phyloP scores from a whole-genome alignment of 1,284 basidiomycete species.

The Sanguinoderma infundibulare region DNA sequence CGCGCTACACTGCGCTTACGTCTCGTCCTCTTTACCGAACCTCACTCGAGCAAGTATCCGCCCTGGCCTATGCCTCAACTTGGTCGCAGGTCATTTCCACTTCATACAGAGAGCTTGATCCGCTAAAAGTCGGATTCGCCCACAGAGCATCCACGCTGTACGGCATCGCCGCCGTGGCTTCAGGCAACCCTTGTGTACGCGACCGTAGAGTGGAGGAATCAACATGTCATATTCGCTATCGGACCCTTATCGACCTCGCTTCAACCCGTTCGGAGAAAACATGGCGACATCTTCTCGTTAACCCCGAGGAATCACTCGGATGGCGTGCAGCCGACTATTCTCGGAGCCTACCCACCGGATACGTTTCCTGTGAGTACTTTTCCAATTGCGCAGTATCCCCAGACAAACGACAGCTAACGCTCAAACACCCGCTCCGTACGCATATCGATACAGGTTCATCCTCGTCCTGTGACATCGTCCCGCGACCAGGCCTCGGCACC shows the following conservation, averaged over 20 bases:
- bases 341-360: background rate
- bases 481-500: conserved; percentile 18
- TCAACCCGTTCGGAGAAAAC: background rate
- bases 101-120: conserved; percentile 18
- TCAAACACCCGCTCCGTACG: background rate
- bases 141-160: conserved; percentile 10
- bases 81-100: conserved; percentile 5
- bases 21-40: background rate
- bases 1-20: background rate
- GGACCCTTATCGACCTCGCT: background rate
- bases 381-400: conserved; percentile 1
- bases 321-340: conserved; percentile 2
- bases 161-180: conserved; percentile 8
- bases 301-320: background rate
- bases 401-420: background rate
- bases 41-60: no score
- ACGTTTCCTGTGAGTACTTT: conserved; percentile 3
- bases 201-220: background rate
- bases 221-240: conserved; percentile 1
- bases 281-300: background rate
- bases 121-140: conserved; percentile 19
- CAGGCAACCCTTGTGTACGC: background rate
- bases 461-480: conserved; percentile 18
- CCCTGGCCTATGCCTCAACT: background rate
- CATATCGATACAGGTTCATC: background rate